Conservation (phyloP, 2,329 filamentous ascomycete genomes). For the Alternaria rosae region DNA sequence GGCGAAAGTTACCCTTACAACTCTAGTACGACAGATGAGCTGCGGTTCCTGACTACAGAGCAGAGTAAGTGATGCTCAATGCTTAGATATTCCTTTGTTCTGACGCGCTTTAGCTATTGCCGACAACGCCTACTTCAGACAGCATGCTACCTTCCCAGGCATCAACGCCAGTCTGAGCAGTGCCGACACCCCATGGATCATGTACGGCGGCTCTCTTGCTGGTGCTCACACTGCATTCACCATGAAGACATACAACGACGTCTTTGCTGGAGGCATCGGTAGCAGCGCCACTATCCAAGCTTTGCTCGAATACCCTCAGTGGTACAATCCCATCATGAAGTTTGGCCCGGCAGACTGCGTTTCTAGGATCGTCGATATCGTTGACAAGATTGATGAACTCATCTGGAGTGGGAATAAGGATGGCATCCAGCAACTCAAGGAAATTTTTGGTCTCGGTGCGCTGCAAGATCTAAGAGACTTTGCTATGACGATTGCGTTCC, state of each 20-base stretch:
- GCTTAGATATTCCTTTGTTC: not conserved
- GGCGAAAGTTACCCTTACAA: constrained; percentile 59
- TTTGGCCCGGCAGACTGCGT: constrained; percentile 60
- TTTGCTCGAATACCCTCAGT: constrained; percentile 56
- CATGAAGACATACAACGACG: constrained; percentile 55
- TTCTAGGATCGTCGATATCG: constrained; percentile 57
- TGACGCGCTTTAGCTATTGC: constrained; percentile 50
- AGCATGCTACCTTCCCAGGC: constrained; percentile 57
- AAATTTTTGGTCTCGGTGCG: constrained; percentile 57
- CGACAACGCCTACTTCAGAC: constrained; percentile 61
- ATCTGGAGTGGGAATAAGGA: constrained; percentile 52
- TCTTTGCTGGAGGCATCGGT: constrained; percentile 60
- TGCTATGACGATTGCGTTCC: constrained; percentile 58
- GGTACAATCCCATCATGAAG: constrained; percentile 61
- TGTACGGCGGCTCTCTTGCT: constrained; percentile 56
- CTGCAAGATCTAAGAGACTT: constrained; percentile 58
- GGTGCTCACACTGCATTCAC: constrained; percentile 57
- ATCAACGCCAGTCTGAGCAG: constrained; percentile 54
- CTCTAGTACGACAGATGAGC: constrained; percentile 58
- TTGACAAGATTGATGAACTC: constrained; percentile 60
- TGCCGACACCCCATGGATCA: constrained; percentile 56
- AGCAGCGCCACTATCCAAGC: constrained; percentile 55
- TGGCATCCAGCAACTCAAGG: constrained; percentile 57
- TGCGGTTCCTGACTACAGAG: constrained; percentile 60
- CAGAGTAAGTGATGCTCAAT: constrained; percentile 44